Evolutionary conservation across 768 basidiomycete genomes (phyloP), one percentile per base, ranked within the genome.

Genomic region (Neoboletus magnificus): DNA sequence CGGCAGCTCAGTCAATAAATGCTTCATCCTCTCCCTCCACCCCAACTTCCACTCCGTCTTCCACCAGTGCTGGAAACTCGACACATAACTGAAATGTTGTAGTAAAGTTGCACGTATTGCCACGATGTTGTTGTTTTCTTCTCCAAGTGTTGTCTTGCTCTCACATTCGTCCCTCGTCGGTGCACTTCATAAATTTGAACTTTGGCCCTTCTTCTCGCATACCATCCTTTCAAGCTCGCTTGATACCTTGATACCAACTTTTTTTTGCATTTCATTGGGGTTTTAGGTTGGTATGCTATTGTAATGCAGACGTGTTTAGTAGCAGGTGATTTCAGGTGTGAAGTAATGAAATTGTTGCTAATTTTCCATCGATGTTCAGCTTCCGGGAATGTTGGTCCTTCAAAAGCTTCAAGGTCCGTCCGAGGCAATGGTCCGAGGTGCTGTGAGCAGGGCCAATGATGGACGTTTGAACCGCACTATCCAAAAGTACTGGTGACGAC

Each of bases 1-100:
- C 44, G 42, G 59, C 52, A 13, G 61, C 51, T 30, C 59, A 60
- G 49, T 62, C 63, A 1, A 33, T 49, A 41, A 56, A 48, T 32
- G 35, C 55, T 4, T 53, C 59, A 0, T 20, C 48, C 4, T 20
- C 51, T 3, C 41, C 52, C 13, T 30, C 50, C 11, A 48, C 29
- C 2, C 6, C 54, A 15, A 40, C 50, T 15, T 11, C 49, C n/a
- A 39, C 37, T 8, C n/a, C 37, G 20, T 20, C 37, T 39, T 39
- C 37, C 16, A 15, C 30, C 4, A 52, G 27, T 23, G 25, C n/a
- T 27, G 54, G 55, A 47, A 60, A 62, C 29, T 32, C 44, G 37
- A 62, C 60, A 1, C 51, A 42, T 5, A 16, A 20, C 5, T 59
- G 44, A 61, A 25, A 22, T 18, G 12, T 16, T 27, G 22, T 33